phyloP scores from a whole-genome alignment of 2,329 filamentous ascomycete species.

The Sclerotinia sclerotiorum region DNA sequence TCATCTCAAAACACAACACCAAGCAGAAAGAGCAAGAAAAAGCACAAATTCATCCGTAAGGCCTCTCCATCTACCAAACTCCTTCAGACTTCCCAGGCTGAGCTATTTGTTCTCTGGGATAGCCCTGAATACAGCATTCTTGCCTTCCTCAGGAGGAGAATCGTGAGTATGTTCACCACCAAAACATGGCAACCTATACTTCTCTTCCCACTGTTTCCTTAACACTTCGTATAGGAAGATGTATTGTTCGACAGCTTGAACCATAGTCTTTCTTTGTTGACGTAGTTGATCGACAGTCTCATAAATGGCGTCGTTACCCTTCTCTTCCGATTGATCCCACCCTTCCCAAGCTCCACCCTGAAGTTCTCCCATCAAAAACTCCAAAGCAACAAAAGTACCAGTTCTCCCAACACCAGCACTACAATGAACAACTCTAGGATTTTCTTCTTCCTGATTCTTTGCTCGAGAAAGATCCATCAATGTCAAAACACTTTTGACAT shows the following conservation, averaged over 20 bases:
- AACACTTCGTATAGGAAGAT: conserved; percentile 86
- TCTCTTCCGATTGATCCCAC: conserved; percentile 39
- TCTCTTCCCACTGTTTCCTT: conserved; percentile 70
- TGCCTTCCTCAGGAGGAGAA: conserved; percentile 22
- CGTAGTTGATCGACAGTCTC: conserved; percentile 77
- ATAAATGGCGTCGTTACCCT: conserved; percentile 66
- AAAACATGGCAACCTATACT: conserved; percentile 45
- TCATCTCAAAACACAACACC: conserved; percentile 6
- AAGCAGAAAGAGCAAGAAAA: conserved; percentile 7
- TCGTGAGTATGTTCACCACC: conserved; percentile 35
- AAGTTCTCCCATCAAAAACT: conserved; percentile 82
- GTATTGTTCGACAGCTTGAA: conserved; percentile 84
- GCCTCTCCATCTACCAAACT: conserved; percentile 4
- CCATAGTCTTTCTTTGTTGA: conserved; percentile 91
- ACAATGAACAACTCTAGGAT: conserved; percentile 81
- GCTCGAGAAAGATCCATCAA: conserved; percentile 67
- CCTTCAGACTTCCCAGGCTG: background rate
- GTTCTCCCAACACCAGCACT: conserved; percentile 92
- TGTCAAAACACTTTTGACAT: conserved; percentile 66
- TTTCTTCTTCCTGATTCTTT: conserved; percentile 55
- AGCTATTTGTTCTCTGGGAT: conserved; percentile 11
- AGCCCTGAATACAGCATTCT: conserved; percentile 15
- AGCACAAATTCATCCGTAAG: conserved; percentile 7
- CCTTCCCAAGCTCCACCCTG: conserved; percentile 60
- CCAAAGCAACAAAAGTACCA: conserved; percentile 94